These are phyloP conservation scores for Sequoiadendron giganteum DNA, from an alignment of 75 land plant genomes.

Conservation along the genomic window DNA sequence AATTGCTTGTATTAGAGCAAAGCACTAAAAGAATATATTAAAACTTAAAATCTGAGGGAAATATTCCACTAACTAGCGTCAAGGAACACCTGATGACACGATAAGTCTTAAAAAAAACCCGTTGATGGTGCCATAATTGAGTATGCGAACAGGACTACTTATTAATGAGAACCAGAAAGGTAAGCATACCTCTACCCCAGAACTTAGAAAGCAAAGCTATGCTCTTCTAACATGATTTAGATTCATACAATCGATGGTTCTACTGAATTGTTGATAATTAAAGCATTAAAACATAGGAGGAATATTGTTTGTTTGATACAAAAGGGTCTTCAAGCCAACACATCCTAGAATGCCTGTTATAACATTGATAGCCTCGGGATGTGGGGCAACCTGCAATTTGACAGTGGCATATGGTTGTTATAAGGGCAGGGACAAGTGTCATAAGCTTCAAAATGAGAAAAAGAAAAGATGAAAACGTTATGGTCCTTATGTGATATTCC, in stretches of 20 bases:
- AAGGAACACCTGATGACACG: neutral
- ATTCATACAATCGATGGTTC: neutral
- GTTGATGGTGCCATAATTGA: neutral
- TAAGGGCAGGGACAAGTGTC: neutral
- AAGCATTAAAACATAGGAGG: constrained; percentile 1
- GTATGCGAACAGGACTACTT: neutral
- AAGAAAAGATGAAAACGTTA: neutral
- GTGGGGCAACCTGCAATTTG: constrained; percentile 73
- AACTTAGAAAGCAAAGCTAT: neutral
- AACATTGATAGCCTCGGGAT: constrained; percentile 90
- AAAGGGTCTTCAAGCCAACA: constrained; percentile 68
- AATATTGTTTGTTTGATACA: neutral
- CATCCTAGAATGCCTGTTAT: constrained; percentile 98
- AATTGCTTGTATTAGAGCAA: neutral
- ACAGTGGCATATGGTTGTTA: neutral
- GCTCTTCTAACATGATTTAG: neutral
- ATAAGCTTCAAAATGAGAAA: neutral
- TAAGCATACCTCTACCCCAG: neutral
- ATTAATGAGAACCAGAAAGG: neutral
- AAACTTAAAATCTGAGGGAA: neutral
- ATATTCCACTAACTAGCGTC: neutral
- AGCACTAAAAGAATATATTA: neutral
- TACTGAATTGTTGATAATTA: neutral
- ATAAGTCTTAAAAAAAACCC: neutral
- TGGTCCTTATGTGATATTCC: neutral